phyloP scores from a whole-genome alignment of 805 yeast species.

The Jamesozyma hellenica region DNA sequence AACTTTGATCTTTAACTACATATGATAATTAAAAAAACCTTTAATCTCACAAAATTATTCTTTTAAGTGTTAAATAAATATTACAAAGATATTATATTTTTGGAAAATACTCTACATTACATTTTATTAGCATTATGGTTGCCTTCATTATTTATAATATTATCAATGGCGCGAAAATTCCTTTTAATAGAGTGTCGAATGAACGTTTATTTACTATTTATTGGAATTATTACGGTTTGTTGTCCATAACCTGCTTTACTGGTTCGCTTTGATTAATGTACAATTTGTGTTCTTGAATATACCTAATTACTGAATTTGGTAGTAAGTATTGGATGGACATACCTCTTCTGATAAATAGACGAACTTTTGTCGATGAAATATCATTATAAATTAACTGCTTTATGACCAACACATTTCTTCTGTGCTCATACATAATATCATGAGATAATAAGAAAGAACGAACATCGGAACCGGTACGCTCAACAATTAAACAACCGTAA shows the following conservation, averaged over 20 bases:
- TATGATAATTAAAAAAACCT: too few species aligned
- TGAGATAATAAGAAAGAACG: constrained; percentile 84
- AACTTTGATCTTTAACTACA: too few species aligned
- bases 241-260: constrained; percentile 71
- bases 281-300: constrained; percentile 83
- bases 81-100: too few species aligned
- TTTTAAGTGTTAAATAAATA: too few species aligned
- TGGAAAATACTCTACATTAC: too few species aligned
- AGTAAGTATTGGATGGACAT: constrained; percentile 93
- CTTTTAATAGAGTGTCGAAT: too few species aligned
- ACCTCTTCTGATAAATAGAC: constrained; percentile 83
- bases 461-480: constrained; percentile 93
- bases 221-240: constrained; percentile 18
- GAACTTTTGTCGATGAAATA: constrained; percentile 87
- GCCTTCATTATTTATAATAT: too few species aligned
- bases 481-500: constrained; percentile 93
- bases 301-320: constrained; percentile 90
- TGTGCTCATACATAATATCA: constrained; percentile 94
- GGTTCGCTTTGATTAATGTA: constrained; percentile 86
- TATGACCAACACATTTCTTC: constrained; percentile 85
- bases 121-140: too few species aligned
- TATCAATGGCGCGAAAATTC: too few species aligned
- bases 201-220: too few species aligned
- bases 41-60: too few species aligned
- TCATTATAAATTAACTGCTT: constrained; percentile 95